These are phyloP conservation scores for Fusarium sp. DNA, from an alignment of 2,329 filamentous ascomycete species.

Conservation along the genomic window DNA sequence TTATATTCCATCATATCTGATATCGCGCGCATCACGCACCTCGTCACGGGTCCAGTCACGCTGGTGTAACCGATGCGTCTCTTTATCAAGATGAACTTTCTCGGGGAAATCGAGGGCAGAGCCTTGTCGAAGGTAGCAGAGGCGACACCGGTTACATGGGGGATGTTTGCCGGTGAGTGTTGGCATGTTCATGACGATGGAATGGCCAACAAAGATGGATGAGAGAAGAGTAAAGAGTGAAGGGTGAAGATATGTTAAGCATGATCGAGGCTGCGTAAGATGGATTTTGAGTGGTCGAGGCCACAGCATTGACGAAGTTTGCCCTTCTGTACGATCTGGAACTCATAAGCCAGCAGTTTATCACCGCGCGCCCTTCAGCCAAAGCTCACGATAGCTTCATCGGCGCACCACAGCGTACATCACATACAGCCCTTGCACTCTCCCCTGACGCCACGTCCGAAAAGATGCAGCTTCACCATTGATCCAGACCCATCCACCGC, in stretches of 20 bases:
- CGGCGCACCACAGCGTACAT: constrained; percentile 8
- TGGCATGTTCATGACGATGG: neutral
- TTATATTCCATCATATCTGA: constrained; percentile 27
- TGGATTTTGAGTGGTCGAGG: too few species aligned
- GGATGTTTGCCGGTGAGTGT: constrained; percentile 8
- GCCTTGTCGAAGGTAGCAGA: constrained; percentile 13
- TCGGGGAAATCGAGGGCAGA: constrained; percentile 7
- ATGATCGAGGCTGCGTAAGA: neutral
- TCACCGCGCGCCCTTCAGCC: neutral
- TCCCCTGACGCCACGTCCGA: constrained; percentile 1
- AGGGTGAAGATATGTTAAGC: neutral
- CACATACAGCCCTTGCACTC: constrained; percentile 1
- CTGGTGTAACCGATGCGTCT: constrained; percentile 26
- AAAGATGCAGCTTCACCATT: constrained; percentile 2
- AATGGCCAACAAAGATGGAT: neutral
- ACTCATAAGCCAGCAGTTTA: neutral
- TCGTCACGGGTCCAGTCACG: constrained; percentile 34
- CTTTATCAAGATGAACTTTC: constrained; percentile 4
- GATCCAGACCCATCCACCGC: constrained; percentile 17
- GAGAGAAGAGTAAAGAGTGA: constrained; percentile 23
- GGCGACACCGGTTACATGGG: constrained; percentile 8
- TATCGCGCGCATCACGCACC: constrained; percentile 26
- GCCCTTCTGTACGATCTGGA: neutral
- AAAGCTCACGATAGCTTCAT: constrained; percentile 30
- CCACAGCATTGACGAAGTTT: neutral